Conservation (phyloP, 2,329 filamentous ascomycete genomes). For the Exserohilum turcica region DNA sequence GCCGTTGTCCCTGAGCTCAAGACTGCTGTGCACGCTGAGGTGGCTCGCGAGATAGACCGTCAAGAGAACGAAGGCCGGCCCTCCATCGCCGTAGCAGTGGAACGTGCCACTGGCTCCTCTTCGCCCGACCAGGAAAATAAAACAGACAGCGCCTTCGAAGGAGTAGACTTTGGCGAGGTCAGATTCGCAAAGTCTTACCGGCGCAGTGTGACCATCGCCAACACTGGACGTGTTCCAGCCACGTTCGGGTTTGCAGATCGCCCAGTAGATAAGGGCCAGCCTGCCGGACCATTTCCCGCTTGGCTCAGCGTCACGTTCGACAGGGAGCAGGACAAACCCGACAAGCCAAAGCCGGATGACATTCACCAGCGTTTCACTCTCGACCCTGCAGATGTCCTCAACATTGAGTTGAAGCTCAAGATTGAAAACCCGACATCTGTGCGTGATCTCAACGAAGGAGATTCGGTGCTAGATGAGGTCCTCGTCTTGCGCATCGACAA, state of each 20-base stretch:
- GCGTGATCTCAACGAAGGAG: constrained; percentile 72
- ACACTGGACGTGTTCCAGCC: constrained; percentile 83
- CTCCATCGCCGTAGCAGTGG: constrained; percentile 79
- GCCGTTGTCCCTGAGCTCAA: constrained; percentile 85
- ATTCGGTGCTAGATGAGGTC: constrained; percentile 75
- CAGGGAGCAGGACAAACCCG: constrained; percentile 51
- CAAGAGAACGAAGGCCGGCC: constrained; percentile 91
- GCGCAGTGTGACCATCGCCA: constrained; percentile 80
- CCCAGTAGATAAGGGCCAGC: constrained; percentile 57
- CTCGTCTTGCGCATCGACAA: constrained; percentile 81
- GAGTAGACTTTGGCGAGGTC: constrained; percentile 79
- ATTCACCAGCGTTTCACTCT: constrained; percentile 64
- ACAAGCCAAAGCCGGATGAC: constrained; percentile 34
- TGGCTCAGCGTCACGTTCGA: constrained; percentile 77
- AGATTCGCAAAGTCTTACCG: constrained; percentile 69
- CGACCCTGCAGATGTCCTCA: constrained; percentile 82
- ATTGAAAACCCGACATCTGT: constrained; percentile 69
- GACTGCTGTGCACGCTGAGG: constrained; percentile 80
- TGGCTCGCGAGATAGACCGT: constrained; percentile 84
- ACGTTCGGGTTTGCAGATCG: constrained; percentile 80
- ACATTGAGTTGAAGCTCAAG: constrained; percentile 69
- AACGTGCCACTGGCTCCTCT: constrained; percentile 52
- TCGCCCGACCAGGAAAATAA: constrained; percentile 27
- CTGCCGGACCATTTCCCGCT: constrained; percentile 54
- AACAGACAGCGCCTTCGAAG: constrained; percentile 54